Evolutionary conservation across 108 stramenopile species (phyloP).

Genomic region (Seminavis robusta): DNA sequence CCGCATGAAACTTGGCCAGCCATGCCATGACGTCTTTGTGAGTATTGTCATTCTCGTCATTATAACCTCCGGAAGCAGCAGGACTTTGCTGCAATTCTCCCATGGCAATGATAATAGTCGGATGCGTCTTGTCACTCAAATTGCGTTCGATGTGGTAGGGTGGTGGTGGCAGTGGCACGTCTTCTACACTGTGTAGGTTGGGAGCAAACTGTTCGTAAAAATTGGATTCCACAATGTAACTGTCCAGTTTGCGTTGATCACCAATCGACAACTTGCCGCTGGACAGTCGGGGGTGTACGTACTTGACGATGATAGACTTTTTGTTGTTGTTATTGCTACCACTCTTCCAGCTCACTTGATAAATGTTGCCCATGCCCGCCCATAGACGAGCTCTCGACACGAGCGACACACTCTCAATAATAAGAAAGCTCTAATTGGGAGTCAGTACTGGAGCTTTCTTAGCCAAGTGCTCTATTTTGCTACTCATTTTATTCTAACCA

Average conservation of each 20-base stretch:
- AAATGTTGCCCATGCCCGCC: constrained; percentile 76
- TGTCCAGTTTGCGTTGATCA: constrained; percentile 58
- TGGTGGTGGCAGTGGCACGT: constrained; percentile 11
- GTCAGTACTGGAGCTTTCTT: too few species aligned
- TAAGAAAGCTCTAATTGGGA: too few species aligned
- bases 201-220: constrained; percentile 54
- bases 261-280: constrained; percentile 32
- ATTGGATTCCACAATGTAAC: constrained; percentile 64
- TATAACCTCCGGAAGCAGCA: neutral
- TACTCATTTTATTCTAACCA: too few species aligned
- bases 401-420: too few species aligned
- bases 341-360: constrained; percentile 20
- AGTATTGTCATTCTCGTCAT: constrained; percentile 19
- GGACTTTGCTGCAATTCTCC: neutral
- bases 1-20: constrained; percentile 69
- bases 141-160: constrained; percentile 45
- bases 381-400: too few species aligned
- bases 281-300: constrained; percentile 30
- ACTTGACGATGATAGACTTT: constrained; percentile 46
- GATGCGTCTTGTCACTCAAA: constrained; percentile 28
- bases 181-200: constrained; percentile 5
- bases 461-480: too few species aligned
- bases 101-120: constrained; percentile 20
- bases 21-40: constrained; percentile 32
- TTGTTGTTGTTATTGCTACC: neutral